Percentiles rank a stretch among this genome's conserved stretches.
Conservation (phyloP, 2,329 filamentous ascomycete species). For the Penicillium sp. region DNA sequence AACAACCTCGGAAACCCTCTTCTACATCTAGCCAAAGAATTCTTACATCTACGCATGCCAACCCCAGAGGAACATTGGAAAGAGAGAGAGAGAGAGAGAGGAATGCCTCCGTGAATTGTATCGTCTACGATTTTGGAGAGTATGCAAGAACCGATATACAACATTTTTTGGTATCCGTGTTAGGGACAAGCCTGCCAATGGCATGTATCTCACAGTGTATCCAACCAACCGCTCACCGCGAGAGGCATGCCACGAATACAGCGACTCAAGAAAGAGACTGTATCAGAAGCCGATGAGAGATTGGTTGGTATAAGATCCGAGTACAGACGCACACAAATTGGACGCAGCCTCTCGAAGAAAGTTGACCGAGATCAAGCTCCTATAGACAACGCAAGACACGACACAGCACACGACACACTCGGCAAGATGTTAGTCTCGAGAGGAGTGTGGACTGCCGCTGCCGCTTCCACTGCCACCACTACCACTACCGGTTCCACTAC, state of each 20-base stretch:
- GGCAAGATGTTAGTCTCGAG: slow-evolving; percentile 30
- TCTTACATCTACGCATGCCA: too few species aligned
- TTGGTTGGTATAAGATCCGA: slow-evolving; percentile 7
- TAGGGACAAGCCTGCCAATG: slow-evolving; percentile 16
- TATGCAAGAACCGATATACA: slow-evolving; percentile 13
- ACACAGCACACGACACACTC: background rate
- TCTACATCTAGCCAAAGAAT: too few species aligned
- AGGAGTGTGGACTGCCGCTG: slow-evolving; percentile 43
- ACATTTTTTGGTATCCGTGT: slow-evolving; percentile 21
- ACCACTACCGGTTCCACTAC: slow-evolving; percentile 50
- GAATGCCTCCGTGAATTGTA: slow-evolving; percentile 10
- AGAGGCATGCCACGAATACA: slow-evolving; percentile 6
- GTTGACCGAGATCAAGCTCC: slow-evolving; percentile 4
- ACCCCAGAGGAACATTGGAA: too few species aligned
- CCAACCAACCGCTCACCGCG: slow-evolving; percentile 16
- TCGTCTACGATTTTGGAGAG: slow-evolving; percentile 9
- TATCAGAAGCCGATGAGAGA: slow-evolving; percentile 8
- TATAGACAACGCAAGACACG: background rate
- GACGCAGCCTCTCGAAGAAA: slow-evolving; percentile 7
- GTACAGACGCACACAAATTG: slow-evolving; percentile 9
- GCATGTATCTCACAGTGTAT: slow-evolving; percentile 19
- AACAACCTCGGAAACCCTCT: too few species aligned
- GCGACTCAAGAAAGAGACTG: slow-evolving; percentile 4
- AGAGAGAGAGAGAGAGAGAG: background rate
- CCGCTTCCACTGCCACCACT: slow-evolving; percentile 42